Evolutionary conservation across 2,329 filamentous ascomycete genomes (phyloP), one percentile per base, ranked within the genome.

Genomic region (Colletotrichum sidae): DNA sequence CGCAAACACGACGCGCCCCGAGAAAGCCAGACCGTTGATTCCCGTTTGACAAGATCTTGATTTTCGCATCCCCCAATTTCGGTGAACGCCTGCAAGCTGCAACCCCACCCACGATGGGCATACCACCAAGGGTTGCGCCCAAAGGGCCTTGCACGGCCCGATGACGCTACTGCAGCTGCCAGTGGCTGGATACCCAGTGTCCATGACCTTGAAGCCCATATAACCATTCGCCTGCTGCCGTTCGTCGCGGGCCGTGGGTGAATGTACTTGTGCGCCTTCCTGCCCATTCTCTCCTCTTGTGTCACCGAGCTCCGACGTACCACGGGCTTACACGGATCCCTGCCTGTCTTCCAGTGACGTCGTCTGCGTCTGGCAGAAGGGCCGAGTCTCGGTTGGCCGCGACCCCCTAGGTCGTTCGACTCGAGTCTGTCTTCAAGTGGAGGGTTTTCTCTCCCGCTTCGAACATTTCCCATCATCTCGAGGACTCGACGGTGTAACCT

Each of bases 121-220:
- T 15, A 34, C 55, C 42, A 44, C 10, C 42, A 39, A 44, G 52
- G 53, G 13, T 53, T 64, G 33, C 45, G 35, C 60, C 51, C 52
- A 56, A 53, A 52, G 51, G 25, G 58, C 62, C 51, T 47, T 65
- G 52, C 52, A 61, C 46, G 58, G 58, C 60, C 60, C 49, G 64
- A 67, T 65, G 64, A 67, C 60, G 60, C 60, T 67, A 65, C 55
- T 65, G 64, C 55, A 67, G n/a, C 52, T 63, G 63, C 60, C 64
- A 67, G 60, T 67, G 64, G 64, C 64, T 67, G 64, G 60, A 65
- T 33, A 12, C 33, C 12, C 35, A 15, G 44, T 45, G 39, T 12
- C 50, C 45, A 62, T 56, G 39, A 42, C 44, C 45, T 46, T 49
- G 39, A 45, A 34, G 37, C n/a, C 60, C 64, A 67, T 67, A 67